phyloP scores from a whole-genome alignment of 2,329 filamentous ascomycete genomes.

The Lachnellula arida region DNA sequence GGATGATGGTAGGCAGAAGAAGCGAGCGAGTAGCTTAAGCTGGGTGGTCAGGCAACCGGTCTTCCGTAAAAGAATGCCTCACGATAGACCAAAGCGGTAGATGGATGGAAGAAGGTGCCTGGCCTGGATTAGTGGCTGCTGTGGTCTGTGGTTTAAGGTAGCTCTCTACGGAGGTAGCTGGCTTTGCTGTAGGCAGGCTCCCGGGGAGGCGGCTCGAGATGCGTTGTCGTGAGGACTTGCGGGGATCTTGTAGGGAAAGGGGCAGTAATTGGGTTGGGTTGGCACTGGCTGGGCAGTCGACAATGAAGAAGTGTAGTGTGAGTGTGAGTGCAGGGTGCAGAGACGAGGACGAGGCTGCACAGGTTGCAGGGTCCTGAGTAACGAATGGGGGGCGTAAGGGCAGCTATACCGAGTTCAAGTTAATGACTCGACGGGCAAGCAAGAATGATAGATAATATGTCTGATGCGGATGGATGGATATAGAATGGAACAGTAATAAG shows the following conservation, averaged over 20 bases:
- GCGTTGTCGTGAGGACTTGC: background rate
- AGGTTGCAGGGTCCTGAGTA: background rate
- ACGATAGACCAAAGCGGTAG: slow-evolving; percentile 2
- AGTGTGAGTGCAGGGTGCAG: too few relatives aligned
- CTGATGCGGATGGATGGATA: background rate
- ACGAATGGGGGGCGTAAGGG: slow-evolving; percentile 10
- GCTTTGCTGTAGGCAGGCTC: slow-evolving; percentile 14
- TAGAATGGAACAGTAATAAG: background rate
- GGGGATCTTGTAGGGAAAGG: background rate
- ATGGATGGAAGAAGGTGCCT: slow-evolving; percentile 14
- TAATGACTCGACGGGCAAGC: slow-evolving; percentile 22
- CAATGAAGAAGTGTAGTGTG: slow-evolving; percentile 9
- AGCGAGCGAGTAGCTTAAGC: background rate
- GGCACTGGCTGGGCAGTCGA: too few relatives aligned
- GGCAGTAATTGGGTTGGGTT: background rate
- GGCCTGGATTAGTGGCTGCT: slow-evolving; percentile 20
- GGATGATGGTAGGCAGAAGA: slow-evolving; percentile 2
- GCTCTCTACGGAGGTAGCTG: background rate
- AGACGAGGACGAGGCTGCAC: slow-evolving; percentile 17
- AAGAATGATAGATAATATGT: background rate
- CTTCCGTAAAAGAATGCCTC: background rate
- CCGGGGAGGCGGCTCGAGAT: slow-evolving; percentile 16
- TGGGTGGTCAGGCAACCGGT: slow-evolving; percentile 5
- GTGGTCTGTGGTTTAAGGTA: background rate
- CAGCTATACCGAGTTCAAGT: slow-evolving; percentile 24